phyloP scores from a whole-genome alignment of 2,329 filamentous ascomycete species.

The Alternaria ventricosa region DNA sequence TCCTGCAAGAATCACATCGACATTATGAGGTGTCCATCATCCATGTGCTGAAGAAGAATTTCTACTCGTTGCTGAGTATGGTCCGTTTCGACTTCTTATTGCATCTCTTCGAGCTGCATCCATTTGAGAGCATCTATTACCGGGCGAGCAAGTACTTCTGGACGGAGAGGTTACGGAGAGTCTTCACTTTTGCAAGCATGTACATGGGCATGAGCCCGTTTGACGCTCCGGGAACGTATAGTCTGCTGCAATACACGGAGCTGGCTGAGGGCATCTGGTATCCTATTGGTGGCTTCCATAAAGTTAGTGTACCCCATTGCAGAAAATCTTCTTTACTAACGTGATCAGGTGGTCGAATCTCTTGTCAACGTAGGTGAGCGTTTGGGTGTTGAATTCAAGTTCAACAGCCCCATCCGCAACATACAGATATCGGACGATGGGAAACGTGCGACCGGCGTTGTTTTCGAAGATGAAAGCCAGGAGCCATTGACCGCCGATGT shows the following conservation, averaged over 20 bases:
- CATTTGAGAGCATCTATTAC: conserved; percentile 73
- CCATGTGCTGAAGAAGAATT: conserved; percentile 72
- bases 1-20: conserved; percentile 69
- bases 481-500: conserved; percentile 65
- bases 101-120: conserved; percentile 68
- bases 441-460: conserved; percentile 63
- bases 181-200: conserved; percentile 82
- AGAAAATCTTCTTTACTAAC: conserved; percentile 7
- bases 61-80: conserved; percentile 66
- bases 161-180: conserved; percentile 71
- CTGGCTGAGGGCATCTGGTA: conserved; percentile 80
- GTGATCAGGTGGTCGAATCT: conserved; percentile 59
- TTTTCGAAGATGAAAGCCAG: conserved; percentile 63
- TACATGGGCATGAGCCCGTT: conserved; percentile 84
- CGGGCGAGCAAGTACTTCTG: conserved; percentile 71
- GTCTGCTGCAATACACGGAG: conserved; percentile 76
- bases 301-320: conserved; percentile 47
- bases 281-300: conserved; percentile 73
- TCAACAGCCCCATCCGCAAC: conserved; percentile 63
- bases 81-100: conserved; percentile 64
- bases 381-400: conserved; percentile 67
- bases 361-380: conserved; percentile 68
- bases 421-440: conserved; percentile 63
- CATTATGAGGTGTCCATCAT: conserved; percentile 73
- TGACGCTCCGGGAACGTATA: conserved; percentile 77